Percentiles rank a stretch among this genome's conserved stretches.
These are phyloP conservation scores for Neonectria sp. DNA, from an alignment of 2,329 filamentous ascomycete species.

Conservation along the genomic window DNA sequence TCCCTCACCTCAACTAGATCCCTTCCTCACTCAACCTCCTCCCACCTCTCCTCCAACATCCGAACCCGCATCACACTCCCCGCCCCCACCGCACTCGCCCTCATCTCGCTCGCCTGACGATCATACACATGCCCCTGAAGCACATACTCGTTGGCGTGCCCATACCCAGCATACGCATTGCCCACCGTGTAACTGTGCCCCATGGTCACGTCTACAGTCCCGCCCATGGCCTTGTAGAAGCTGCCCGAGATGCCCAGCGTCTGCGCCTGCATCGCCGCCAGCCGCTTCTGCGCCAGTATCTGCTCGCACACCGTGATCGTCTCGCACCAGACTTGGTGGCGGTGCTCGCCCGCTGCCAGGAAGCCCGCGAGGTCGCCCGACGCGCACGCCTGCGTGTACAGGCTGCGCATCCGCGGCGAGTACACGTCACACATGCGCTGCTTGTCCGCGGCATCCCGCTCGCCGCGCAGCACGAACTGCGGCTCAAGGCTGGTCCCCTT, in stretches of 20 bases:
- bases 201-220: slow-evolving; percentile 22
- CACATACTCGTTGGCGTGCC: slow-evolving; percentile 49
- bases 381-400: slow-evolving; percentile 51
- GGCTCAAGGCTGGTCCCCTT: slow-evolving; percentile 47
- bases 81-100: slow-evolving; percentile 25
- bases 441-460: slow-evolving; percentile 25
- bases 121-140: slow-evolving; percentile 50
- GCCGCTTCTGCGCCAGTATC: slow-evolving; percentile 46
- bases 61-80: slow-evolving; percentile 39
- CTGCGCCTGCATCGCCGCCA: slow-evolving; percentile 45
- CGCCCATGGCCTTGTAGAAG: slow-evolving; percentile 46
- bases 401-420: slow-evolving; percentile 54
- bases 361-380: slow-evolving; percentile 44
- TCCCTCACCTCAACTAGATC: no score
- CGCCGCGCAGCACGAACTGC: slow-evolving; percentile 48
- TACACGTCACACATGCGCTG: slow-evolving; percentile 56
- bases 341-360: slow-evolving; percentile 43
- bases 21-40: slow-evolving; percentile 50
- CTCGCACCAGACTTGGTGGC: slow-evolving; percentile 50
- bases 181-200: slow-evolving; percentile 48
- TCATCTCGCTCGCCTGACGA: slow-evolving; percentile 46
- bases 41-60: slow-evolving; percentile 53
- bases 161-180: slow-evolving; percentile 50
- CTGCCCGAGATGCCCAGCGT: slow-evolving; percentile 46
- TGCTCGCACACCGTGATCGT: slow-evolving; percentile 47